Evolutionary conservation across 2,329 filamentous ascomycete genomes (phyloP), one percentile per base, ranked within the genome.

Genomic region (Hymenoscyphus repandus): DNA sequence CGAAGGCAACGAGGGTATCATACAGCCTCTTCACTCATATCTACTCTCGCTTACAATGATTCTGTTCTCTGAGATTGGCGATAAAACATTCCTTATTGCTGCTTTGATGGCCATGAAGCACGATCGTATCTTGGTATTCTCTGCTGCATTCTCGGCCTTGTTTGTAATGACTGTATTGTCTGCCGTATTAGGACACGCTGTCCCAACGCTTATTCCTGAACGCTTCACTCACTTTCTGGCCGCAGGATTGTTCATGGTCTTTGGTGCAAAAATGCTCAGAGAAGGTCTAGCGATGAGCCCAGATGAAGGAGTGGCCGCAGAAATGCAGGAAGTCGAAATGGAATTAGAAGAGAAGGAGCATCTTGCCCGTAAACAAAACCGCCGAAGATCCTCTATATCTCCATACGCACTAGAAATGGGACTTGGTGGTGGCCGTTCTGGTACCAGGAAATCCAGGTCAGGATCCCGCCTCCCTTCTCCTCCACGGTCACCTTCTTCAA

Each of bases 71-170:
- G 93, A 99, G 69, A 83, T 99, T 62, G 93, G 93, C 57, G 93
- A 99, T 79, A 99, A 99, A 74, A 99, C 93, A 0, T 99, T 99
- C 74, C 78, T 99, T 39, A 90, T 99, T 18, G 93, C 93, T 6
- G 92, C 91, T 6, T 80, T 99, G 15, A 99, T 99, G 93, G 93
- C 93, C 11, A 99, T 99, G 93, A 93, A 96, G 68, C 92, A 99
- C 64, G 87, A 93, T 55, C 86, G 93, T 47, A 74, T 96, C 57
- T 79, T 97, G 11, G 93, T 99, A 55, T 99, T 99, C 72, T 88
- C 89, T 1, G 90, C 93, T 6, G 93, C 93, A n/a, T 92, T 96
- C 62, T 83, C 85, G 47, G 95, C 93, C 9, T 77, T 99, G 41
- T 81, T 96, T 53, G 80, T 88, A 66, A 99, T 99, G 93, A 99